These are phyloP conservation scores for Linum lewisii DNA, from an alignment of 345 rosid genomes.

Conservation along the genomic window DNA sequence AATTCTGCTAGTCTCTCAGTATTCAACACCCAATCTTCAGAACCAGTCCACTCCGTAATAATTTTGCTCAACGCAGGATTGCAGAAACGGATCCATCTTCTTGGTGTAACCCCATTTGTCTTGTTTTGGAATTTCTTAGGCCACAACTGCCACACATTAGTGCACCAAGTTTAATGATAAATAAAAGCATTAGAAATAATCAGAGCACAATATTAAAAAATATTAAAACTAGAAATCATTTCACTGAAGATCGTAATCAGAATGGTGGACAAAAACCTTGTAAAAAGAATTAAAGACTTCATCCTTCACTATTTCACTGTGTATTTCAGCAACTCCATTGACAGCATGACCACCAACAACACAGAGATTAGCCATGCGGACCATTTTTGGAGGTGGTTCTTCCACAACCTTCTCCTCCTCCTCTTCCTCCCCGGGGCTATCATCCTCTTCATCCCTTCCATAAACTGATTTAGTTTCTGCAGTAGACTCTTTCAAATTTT, in stretches of 20 bases:
- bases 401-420: slow-evolving; percentile 10
- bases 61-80: slow-evolving; percentile 35
- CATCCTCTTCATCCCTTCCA: slow-evolving; percentile 17
- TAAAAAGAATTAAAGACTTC: slow-evolving; percentile 60
- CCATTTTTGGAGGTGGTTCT: slow-evolving; percentile 43
- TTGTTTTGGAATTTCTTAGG: slow-evolving; percentile 49
- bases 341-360: slow-evolving; percentile 62
- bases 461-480: slow-evolving; percentile 16
- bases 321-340: slow-evolving; percentile 76
- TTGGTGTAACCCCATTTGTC: slow-evolving; percentile 49
- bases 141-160: slow-evolving; percentile 31
- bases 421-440: slow-evolving; percentile 5
- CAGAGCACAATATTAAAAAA: not conserved
- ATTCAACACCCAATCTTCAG: slow-evolving; percentile 35
- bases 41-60: slow-evolving; percentile 41
- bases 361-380: slow-evolving; percentile 64
- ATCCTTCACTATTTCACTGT: slow-evolving; percentile 63
- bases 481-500: slow-evolving; percentile 22
- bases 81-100: slow-evolving; percentile 49
- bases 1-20: slow-evolving; percentile 29
- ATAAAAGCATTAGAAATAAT: not conserved
- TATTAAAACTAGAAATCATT: not conserved
- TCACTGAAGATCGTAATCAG: not conserved
- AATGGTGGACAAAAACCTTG: slow-evolving; percentile 24
- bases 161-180: not conserved